Evolutionary conservation across 164 flowering plant species (phyloP), one percentile per base, ranked within the genome.

Genomic region (Stephania yunnanensis): DNA sequence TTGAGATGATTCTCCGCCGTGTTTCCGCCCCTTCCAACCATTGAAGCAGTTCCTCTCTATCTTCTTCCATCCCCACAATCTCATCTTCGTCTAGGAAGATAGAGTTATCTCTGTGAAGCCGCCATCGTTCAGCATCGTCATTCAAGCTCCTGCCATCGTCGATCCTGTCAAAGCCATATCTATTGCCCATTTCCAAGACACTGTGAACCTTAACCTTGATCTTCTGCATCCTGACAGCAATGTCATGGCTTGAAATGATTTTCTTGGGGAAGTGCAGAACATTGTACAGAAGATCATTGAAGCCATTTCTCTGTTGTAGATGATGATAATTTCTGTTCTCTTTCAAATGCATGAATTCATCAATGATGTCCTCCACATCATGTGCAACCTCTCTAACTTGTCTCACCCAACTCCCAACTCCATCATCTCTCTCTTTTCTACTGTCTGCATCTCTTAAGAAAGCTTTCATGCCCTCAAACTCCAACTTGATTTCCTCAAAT

Each of bases 31-130:
- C 85, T 8, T 46, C 42, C 30, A 87, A 71, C 92, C 81, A 81
- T 12, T 72, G 42, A 0, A 82, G 25, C 29, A 88, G 45, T 36
- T 29, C 53, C 11, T 73, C 75, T 68, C 9, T 79, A 46, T 72
- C 52, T 29, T 77, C 76, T 0, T 83, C 85, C 67, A 88, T 82
- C 2, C 91, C 91, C 29, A 87, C 87, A 2, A 85, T 53, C 20
- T 86, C 87, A 29, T 81, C 85, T 46, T 85, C 87, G 0, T 81
- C 78, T 0, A 69, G 66, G 29, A 86, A 81, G 25, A 76, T 45
- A 9, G 84, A 78, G 15, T 76, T 75, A 19, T 76, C 81, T 17
- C 83, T 79, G n/a, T 71, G 79, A 25, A 73, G 74, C 68, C 76
- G 79, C 86, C 81, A 70, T 50, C 75, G 52, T 19, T 65, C 76